Percentiles rank a stretch among this genome's conserved stretches.
These are phyloP conservation scores for Cryphonectria radicalis DNA, from an alignment of 2,329 filamentous ascomycete species.

Conservation along the genomic window DNA sequence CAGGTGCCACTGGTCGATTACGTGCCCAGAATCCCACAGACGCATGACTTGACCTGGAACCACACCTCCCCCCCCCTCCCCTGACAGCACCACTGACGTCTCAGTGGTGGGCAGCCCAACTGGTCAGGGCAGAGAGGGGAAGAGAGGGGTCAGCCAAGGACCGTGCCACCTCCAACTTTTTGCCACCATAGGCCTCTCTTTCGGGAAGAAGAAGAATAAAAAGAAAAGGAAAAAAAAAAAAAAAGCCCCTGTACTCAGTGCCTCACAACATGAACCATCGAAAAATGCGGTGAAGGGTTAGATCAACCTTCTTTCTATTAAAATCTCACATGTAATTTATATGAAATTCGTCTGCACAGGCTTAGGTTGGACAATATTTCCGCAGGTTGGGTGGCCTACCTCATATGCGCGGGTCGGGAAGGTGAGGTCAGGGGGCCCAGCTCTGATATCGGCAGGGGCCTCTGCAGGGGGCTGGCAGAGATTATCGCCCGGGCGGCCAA, in stretches of 20 bases:
- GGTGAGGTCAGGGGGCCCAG: slow-evolving; percentile 20
- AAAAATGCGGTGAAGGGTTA: background rate
- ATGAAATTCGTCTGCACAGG: background rate
- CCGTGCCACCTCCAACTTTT: background rate
- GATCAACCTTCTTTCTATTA: background rate
- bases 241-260: background rate
- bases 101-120: background rate
- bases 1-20: background rate
- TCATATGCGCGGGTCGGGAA: slow-evolving; percentile 12
- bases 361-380: background rate
- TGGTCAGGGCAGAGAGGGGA: background rate
- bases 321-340: background rate
- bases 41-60: background rate
- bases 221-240: too few relatives aligned
- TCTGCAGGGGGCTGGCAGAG: slow-evolving; percentile 15
- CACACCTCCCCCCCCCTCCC: too few relatives aligned
- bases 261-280: background rate
- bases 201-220: background rate
- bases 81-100: background rate
- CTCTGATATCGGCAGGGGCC: slow-evolving; percentile 34
- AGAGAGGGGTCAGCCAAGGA: background rate
- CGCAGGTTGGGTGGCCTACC: background rate
- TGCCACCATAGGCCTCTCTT: background rate
- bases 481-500: slow-evolving; percentile 28
- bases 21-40: background rate